Conservation (phyloP, 2,329 filamentous ascomycete species). For the Ceratocystis ficicola region DNA sequence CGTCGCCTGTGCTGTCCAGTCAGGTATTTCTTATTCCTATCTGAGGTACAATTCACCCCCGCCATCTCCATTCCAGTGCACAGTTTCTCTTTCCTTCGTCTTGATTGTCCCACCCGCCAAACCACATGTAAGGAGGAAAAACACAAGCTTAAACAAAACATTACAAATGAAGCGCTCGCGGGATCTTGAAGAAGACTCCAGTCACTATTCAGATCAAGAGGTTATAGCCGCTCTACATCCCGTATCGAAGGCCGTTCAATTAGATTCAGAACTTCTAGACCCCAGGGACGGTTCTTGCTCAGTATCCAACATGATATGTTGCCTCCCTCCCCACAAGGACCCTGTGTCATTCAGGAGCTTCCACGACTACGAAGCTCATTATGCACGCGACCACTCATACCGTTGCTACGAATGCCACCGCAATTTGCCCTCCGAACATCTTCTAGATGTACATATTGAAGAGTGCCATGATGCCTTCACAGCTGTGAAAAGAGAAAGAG, state of each 20-base stretch:
- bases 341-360: slow-evolving; percentile 60
- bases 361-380: slow-evolving; percentile 77
- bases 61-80: neutral
- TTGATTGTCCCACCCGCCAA: neutral
- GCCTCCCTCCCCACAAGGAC: slow-evolving; percentile 65
- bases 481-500: slow-evolving; percentile 58
- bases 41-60: slow-evolving; percentile 20
- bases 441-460: slow-evolving; percentile 72
- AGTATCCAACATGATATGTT: slow-evolving; percentile 57
- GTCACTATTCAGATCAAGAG: slow-evolving; percentile 10
- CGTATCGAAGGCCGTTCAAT: slow-evolving; percentile 44
- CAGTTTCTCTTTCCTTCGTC: neutral
- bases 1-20: too few relatives aligned
- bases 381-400: slow-evolving; percentile 67
- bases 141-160: slow-evolving; percentile 24
- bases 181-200: slow-evolving; percentile 38
- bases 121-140: slow-evolving; percentile 11
- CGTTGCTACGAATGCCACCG: slow-evolving; percentile 72
- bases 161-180: slow-evolving; percentile 50
- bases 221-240: slow-evolving; percentile 10
- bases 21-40: slow-evolving; percentile 2
- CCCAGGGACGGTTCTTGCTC: slow-evolving; percentile 29
- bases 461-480: slow-evolving; percentile 81
- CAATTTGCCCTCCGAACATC: slow-evolving; percentile 77
- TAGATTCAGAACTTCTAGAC: slow-evolving; percentile 36